phyloP scores from a whole-genome alignment of 1,139 yeast species.

The Protomyces macrosporus region DNA sequence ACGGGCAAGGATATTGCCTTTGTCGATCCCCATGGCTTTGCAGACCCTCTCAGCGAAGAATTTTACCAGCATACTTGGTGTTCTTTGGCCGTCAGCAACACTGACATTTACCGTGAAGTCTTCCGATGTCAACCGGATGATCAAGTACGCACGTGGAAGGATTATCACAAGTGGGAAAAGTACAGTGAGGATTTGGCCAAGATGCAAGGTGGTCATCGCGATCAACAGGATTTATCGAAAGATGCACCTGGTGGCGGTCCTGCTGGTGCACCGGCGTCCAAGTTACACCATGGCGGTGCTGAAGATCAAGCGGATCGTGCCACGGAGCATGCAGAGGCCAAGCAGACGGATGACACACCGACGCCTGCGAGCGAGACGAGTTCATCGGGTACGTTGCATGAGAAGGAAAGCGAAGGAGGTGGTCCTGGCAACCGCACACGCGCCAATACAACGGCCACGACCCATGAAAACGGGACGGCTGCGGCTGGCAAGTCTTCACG shows the following conservation, averaged over 20 bases:
- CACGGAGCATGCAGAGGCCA: neutral
- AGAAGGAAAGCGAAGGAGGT: neutral
- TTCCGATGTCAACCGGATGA: slow-evolving; percentile 96
- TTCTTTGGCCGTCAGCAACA: slow-evolving; percentile 76
- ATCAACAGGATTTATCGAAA: slow-evolving; percentile 20
- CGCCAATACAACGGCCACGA: neutral
- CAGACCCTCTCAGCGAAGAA: slow-evolving; percentile 72
- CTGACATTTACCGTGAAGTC: slow-evolving; percentile 71
- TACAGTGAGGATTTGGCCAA: slow-evolving; percentile 40
- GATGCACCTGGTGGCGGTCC: slow-evolving; percentile 25
- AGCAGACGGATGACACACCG: neutral
- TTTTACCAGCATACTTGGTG: slow-evolving; percentile 89
- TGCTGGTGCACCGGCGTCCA: slow-evolving; percentile 23
- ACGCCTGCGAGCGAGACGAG: neutral
- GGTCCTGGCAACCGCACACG: neutral
- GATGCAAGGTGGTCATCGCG: slow-evolving; percentile 39
- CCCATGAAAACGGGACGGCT: slow-evolving; percentile 2
- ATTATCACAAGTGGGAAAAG: slow-evolving; percentile 61
- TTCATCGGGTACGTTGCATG: neutral
- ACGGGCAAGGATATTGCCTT: slow-evolving; percentile 37
- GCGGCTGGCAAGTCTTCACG: neutral
- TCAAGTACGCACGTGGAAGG: slow-evolving; percentile 79
- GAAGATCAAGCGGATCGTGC: slow-evolving; percentile 7
- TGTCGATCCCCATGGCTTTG: slow-evolving; percentile 81
- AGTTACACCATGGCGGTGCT: slow-evolving; percentile 20